Base-by-base conservation (phyloP, 1,139 yeast species). In the Nakaseomyces sp. region DNA sequence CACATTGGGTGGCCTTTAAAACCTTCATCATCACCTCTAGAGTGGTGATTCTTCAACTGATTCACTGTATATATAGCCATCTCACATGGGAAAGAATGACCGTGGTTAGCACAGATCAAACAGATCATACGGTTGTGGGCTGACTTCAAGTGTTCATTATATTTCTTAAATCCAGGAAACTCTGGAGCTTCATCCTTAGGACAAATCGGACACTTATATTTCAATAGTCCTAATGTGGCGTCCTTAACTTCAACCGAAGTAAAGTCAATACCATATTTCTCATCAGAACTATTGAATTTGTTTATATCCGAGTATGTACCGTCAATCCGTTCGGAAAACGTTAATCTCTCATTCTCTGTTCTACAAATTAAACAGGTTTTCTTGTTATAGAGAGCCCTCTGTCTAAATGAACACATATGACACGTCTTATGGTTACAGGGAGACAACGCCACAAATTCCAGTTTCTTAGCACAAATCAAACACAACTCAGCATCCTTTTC, bases 1-100 rank as follows among this genome's bases (percentile, higher is more conserved):
- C 99, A 91, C 52, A 74, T 72, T 0, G 97, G 96, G 60, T 91
- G 99, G 0, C 97, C 97, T 9, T 66, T 70, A 61, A 89, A 89
- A 2, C 96, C 96, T 39, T 71, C 73, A 15, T 60, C 57, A 51
- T 73, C 76, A 38, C 96, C 96, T 36, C 69, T 72, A 5, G 72
- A 63, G 58, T 81, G 83, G 65, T 91, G 99, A 43, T 68, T 72
- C 48, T 76, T 77, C 41, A 91, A 70, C 50, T 77, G 81, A 47
- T 77, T 77, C 37, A 71, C 71, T 1, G 79, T 73, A 60, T 75
- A 86, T 17, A 84, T 63, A 33, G 73, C 71, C 45, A 87, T 70
- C 60, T 91, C 97, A 12, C 68, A 63, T 3, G 87, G 75, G 61
- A 91, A 91, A 3, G 84, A 85, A 54, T 81, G 81, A 57, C 87